A percentile compares a stretch with the other conserved stretches of the same genome.
Conservation (phyloP, 2,329 filamentous ascomycete genomes). For the Calonectria pseudoturangicola region DNA sequence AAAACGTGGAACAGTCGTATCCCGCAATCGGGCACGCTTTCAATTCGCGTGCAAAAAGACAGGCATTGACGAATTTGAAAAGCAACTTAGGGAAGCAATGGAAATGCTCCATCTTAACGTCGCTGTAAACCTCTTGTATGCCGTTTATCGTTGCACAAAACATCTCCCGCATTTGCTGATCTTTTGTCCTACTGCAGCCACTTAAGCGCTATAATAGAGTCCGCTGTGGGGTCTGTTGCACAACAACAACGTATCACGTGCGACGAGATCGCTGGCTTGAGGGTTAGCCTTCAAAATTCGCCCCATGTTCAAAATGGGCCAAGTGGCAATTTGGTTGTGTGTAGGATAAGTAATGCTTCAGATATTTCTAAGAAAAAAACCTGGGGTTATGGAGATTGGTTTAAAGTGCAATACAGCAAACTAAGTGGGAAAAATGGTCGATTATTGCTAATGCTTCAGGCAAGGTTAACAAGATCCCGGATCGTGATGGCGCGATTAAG, state of each 20-base stretch:
- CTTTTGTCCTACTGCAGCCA: neutral
- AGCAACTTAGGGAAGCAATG: neutral
- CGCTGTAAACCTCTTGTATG: neutral
- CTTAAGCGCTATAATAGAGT: neutral
- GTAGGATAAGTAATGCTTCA: neutral
- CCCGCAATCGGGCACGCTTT: neutral
- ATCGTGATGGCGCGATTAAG: neutral
- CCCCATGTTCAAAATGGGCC: neutral
- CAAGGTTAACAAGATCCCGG: neutral
- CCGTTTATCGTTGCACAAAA: neutral
- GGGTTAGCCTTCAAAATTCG: neutral
- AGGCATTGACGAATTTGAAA: neutral
- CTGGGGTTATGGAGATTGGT: neutral
- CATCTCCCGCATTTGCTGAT: neutral
- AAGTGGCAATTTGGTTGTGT: neutral
- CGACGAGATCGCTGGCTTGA: neutral
- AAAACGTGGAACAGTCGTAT: neutral
- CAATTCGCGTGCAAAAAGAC: neutral
- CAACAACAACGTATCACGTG: neutral
- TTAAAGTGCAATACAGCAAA: neutral
- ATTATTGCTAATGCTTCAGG: neutral
- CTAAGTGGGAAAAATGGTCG: neutral
- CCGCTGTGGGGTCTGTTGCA: neutral
- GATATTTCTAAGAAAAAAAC: neutral
- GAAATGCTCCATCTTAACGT: neutral